A percentile compares a stretch with the other conserved stretches of the same genome.
phyloP scores from a whole-genome alignment of 352 stramenopile genomes.

The Saprolegnia parasitica region DNA sequence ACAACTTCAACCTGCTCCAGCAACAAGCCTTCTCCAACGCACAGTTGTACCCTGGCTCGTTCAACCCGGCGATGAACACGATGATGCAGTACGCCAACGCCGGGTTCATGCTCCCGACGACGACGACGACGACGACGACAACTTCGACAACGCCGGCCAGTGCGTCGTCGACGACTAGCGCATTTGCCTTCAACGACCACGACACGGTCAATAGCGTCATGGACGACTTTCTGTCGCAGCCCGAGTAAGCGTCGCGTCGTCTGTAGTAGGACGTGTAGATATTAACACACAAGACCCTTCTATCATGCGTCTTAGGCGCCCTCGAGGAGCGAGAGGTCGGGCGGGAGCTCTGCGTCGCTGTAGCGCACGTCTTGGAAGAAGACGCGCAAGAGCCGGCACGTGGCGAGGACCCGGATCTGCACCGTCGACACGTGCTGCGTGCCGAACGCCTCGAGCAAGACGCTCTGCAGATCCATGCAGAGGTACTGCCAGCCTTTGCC shows the following conservation, averaged over 20 bases:
- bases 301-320: neutral
- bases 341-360: slow-evolving; percentile 54
- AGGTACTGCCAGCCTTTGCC: slow-evolving; percentile 62
- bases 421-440: slow-evolving; percentile 70
- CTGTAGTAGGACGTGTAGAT: too few species aligned
- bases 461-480: slow-evolving; percentile 67
- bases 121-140: neutral
- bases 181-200: slow-evolving; percentile 4
- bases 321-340: slow-evolving; percentile 58
- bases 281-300: neutral
- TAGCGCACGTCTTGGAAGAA: slow-evolving; percentile 83
- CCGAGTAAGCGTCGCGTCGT: slow-evolving; percentile 9
- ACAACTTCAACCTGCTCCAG: neutral
- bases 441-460: slow-evolving; percentile 64
- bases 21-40: neutral
- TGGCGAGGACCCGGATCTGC: slow-evolving; percentile 49
- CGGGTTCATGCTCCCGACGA: neutral
- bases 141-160: slow-evolving; percentile 1
- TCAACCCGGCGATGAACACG: neutral
- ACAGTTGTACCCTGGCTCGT: neutral
- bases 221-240: slow-evolving; percentile 23
- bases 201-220: slow-evolving; percentile 25
- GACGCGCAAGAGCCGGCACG: slow-evolving; percentile 63
- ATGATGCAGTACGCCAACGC: neutral
- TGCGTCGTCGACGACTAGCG: slow-evolving; percentile 7